Conservation (phyloP, 305 asterid species). For the Fraxinus ornus region DNA sequence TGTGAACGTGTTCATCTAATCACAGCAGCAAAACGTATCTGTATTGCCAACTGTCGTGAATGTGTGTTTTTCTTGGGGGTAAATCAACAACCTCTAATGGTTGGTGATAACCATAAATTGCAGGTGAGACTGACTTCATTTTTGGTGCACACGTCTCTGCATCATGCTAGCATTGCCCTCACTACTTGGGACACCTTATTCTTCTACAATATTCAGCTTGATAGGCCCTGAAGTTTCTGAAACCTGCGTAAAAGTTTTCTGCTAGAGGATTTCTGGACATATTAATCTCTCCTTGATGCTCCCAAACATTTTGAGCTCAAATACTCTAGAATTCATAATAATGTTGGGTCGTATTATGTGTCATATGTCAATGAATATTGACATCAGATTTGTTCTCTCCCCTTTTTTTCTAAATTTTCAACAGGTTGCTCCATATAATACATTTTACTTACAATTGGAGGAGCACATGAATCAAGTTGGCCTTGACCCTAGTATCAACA, state of each 20-base stretch:
- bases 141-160: constrained; percentile 10
- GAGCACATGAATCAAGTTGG: constrained; percentile 90
- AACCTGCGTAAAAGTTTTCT: background rate
- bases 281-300: background rate
- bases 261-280: background rate
- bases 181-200: background rate
- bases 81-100: constrained; percentile 93
- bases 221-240: background rate
- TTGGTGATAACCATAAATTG: constrained; percentile 98
- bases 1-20: constrained; percentile 98
- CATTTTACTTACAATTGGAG: constrained; percentile 73
- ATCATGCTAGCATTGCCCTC: background rate
- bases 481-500: constrained; percentile 60
- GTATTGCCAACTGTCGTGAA: constrained; percentile 98
- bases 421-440: constrained; percentile 94
- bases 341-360: background rate
- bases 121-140: constrained; percentile 53
- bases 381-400: constrained; percentile 7
- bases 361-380: constrained; percentile 9
- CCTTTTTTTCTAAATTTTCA: constrained; percentile 18
- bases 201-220: background rate
- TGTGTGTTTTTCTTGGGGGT: constrained; percentile 95
- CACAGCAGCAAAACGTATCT: constrained; percentile 86
- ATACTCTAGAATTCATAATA: background rate
- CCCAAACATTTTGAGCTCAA: background rate